Conservation (phyloP, 805 yeast species). For the Candida pseudoglaebosa region DNA sequence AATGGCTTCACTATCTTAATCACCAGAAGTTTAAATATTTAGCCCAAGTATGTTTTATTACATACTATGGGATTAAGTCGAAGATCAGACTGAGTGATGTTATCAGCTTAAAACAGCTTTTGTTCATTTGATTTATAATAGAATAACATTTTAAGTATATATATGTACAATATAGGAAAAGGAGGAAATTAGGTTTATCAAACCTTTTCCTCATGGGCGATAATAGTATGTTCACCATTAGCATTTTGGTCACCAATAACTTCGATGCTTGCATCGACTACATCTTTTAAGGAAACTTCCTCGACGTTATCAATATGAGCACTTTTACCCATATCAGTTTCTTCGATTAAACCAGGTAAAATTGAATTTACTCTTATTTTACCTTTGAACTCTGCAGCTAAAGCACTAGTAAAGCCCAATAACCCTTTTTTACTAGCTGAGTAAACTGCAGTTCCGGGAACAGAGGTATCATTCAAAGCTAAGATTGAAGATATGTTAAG, state of each 20-base stretch:
- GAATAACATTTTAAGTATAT: not conserved
- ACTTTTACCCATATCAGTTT: conserved; percentile 60
- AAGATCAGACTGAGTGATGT: not conserved
- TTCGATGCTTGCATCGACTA: conserved; percentile 22
- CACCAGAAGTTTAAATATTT: conserved; percentile 1
- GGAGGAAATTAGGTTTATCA: not conserved
- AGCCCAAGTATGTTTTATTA: conserved; percentile 11
- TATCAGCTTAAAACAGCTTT: conserved; percentile 1
- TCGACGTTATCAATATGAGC: conserved; percentile 20
- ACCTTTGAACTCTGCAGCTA: conserved; percentile 58
- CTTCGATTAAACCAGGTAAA: conserved; percentile 62
- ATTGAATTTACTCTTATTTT: conserved; percentile 61
- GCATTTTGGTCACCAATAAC: conserved; percentile 18
- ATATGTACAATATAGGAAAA: not conserved
- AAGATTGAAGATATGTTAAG: conserved; percentile 67
- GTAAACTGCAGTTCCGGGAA: conserved; percentile 62
- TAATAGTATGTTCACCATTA: conserved; percentile 29
- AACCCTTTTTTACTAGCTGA: conserved; percentile 71
- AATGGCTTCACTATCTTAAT: not conserved
- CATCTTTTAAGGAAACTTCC: conserved; percentile 22
- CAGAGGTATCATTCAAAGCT: conserved; percentile 31
- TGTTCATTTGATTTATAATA: not conserved
- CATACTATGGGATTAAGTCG: conserved; percentile 9
- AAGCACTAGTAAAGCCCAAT: conserved; percentile 52
- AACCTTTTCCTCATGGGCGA: conserved; percentile 9